Conservation (phyloP, 768 basidiomycete species). For the Cubamyces lactineus region DNA sequence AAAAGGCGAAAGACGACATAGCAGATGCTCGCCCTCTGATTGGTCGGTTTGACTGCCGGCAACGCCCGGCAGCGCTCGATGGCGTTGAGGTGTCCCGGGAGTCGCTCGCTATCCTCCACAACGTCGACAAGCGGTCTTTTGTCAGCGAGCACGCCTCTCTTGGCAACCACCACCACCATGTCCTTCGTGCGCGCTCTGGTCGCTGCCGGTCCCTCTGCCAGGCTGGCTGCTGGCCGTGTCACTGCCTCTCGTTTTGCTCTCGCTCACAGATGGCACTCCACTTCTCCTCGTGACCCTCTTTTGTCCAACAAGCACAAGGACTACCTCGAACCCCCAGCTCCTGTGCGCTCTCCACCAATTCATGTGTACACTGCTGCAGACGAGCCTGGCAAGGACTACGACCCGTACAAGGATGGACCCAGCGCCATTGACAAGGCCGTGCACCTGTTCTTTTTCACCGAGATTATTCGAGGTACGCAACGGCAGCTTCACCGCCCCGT, state of each 20-base stretch:
- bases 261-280: slow-evolving; percentile 57
- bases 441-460: slow-evolving; percentile 97
- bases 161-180: slow-evolving; percentile 55
- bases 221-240: slow-evolving; percentile 39
- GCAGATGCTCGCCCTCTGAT: slow-evolving; percentile 44
- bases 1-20: slow-evolving; percentile 15
- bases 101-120: slow-evolving; percentile 28
- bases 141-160: slow-evolving; percentile 33
- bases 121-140: slow-evolving; percentile 29
- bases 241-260: slow-evolving; percentile 38
- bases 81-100: slow-evolving; percentile 31
- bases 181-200: slow-evolving; percentile 58
- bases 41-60: slow-evolving; percentile 42
- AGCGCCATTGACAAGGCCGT: slow-evolving; percentile 96
- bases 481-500: background rate
- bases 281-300: slow-evolving; percentile 33
- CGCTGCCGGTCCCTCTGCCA: slow-evolving; percentile 55
- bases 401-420: slow-evolving; percentile 79
- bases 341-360: slow-evolving; percentile 13
- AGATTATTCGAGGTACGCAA: slow-evolving; percentile 87
- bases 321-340: background rate
- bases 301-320: slow-evolving; percentile 30
- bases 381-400: slow-evolving; percentile 54
- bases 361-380: slow-evolving; percentile 41
- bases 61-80: slow-evolving; percentile 30